Base-by-base conservation (phyloP, 192 early-diverging fungal species). In the Coemansia asiatica region DNA sequence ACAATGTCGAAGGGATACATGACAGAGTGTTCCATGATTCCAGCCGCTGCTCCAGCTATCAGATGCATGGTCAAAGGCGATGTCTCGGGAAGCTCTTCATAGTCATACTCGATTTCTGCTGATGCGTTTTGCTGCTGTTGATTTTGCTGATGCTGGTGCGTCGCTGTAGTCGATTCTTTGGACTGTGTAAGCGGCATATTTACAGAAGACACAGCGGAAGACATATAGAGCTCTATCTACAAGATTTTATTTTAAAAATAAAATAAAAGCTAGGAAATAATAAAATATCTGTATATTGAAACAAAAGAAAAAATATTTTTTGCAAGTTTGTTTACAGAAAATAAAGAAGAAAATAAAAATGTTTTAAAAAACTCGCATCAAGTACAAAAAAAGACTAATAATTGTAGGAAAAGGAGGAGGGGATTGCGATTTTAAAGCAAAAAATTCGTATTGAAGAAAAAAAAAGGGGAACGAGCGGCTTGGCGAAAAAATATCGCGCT, bases 1-100 rank as follows among this genome's bases (percentile, higher is more conserved):
- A 98, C 88, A 62, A 85, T 86, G 74, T 98, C 96, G 19, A 97
- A 83, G 2, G 95, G 96, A 76, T 92, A 97, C 91, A 95, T 97
- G 54, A 95, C 84, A 26, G 91, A 87, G 72, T 98, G 96, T 80
- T 98, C 96, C 54, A 91, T 92, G 68, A 98, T 97, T 59, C 96
- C 96, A n/a, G 96, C 96, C 16, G 94, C 84, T 1, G 96, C 95
- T 15, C 96, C 96, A 0, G 95, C 96, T 36, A 92, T 77, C 71
- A 95, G 81, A 73, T 97, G 92, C 56, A 91, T 87, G 50, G 87
- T 79, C 60, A 95, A 82, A 0, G 89, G 83, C 6, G 94, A 86
- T n/a, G 89, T 91, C 15, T 84, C 83, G n/a, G 92, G 92, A 31
- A 98, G 84, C 29, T 91, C 82, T 81, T 98, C 96, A 79, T 98